Base-by-base conservation (phyloP, 352 stramenopile species). In the Pelagophyceae sp. region DNA sequence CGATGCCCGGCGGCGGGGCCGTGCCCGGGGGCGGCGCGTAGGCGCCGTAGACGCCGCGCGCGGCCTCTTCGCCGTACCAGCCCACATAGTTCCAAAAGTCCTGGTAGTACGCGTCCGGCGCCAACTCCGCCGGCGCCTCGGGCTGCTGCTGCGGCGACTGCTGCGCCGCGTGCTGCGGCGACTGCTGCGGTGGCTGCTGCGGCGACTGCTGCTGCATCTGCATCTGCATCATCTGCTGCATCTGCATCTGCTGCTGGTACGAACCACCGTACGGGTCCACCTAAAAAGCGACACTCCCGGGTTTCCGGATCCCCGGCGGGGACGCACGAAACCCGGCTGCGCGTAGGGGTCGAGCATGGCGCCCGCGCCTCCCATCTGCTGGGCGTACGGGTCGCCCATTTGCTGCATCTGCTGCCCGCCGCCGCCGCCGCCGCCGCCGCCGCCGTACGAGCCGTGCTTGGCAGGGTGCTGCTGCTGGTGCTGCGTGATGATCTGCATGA, bases 1-100 rank as follows among this genome's bases (percentile, higher is more conserved):
- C 79, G 58, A 81, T 80, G 32, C 82, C 82, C 25, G 80, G 70
- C n/a, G 83, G 83, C 58, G 83, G 83, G 11, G 70, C 71, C 3
- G 90, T 94, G 6, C 90, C 90, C 20, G 85, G 81, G 25, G 89
- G 88, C 72, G 90, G 90, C 69, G 87, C 88, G 88, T 88, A 95
- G 25, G 84, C 87, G 72, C 86, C 88, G 77, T 94, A 95, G 76
- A 91, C 87, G 61, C 89, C 83, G 33, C 90, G 79, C 32, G 90
- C 90, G 29, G 89, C 88, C 51, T 88, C 82, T 83, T 95, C 90
- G 35, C 90, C 89, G 74, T 95, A 95, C 74, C 94, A 93, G 51
- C 86, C 85, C 1, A 85, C 83, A 79, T 95, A 95, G 38, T 91
- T 82, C 86, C 90, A 94, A 75, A 93, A 95, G 72, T 93, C 82